A percentile compares a stretch with the other conserved stretches of the same genome.
phyloP scores from a whole-genome alignment of 2,329 filamentous ascomycete species.

The Penicillium sp. region DNA sequence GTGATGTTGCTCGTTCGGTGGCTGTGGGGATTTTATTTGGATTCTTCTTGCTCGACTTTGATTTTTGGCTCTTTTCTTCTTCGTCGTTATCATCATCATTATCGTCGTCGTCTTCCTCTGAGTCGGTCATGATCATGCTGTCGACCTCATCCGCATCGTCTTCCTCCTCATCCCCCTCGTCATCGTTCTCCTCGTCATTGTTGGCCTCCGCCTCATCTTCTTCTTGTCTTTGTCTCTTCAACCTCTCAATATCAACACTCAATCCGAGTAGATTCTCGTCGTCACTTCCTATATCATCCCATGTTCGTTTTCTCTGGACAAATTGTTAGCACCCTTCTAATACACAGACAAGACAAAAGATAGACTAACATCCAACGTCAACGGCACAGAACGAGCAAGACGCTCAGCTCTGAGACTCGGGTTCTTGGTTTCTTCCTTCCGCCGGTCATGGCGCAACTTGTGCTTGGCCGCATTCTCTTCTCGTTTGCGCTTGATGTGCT shows the following conservation, averaged over 20 bases:
- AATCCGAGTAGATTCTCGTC: constrained; percentile 44
- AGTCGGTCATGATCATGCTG: constrained; percentile 65
- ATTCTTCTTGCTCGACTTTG: constrained; percentile 25
- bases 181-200: background rate
- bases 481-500: constrained; percentile 78
- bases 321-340: background rate
- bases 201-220: constrained; percentile 30
- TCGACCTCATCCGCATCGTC: constrained; percentile 60
- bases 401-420: constrained; percentile 70
- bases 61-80: constrained; percentile 31
- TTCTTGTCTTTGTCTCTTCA: constrained; percentile 46
- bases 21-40: constrained; percentile 32
- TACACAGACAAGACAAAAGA: too few relatives aligned
- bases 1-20: constrained; percentile 52
- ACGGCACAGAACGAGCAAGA: constrained; percentile 71
- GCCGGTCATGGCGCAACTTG: constrained; percentile 71
- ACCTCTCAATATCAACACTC: constrained; percentile 46
- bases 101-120: constrained; percentile 40
- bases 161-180: constrained; percentile 44
- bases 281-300: constrained; percentile 68
- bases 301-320: constrained; percentile 71
- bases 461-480: constrained; percentile 68
- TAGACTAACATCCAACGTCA: constrained; percentile 61
- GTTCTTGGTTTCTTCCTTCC: constrained; percentile 80
- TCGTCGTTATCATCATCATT: constrained; percentile 38